These are phyloP conservation scores for Fusarium aywerte DNA, from an alignment of 2,329 filamentous ascomycete genomes.

Conservation along the genomic window DNA sequence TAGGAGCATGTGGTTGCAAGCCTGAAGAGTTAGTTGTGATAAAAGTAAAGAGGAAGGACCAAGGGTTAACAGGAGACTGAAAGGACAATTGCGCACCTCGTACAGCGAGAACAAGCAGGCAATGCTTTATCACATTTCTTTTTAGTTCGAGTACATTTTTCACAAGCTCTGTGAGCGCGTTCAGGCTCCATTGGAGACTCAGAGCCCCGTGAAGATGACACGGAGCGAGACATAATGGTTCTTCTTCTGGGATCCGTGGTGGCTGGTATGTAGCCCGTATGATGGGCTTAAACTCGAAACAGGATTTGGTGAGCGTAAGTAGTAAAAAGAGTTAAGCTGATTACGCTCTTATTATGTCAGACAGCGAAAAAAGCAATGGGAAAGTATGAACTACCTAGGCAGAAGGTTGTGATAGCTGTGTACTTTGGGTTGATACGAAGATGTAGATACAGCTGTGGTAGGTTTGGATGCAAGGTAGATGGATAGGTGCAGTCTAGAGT, in stretches of 20 bases:
- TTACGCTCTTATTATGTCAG: constrained; percentile 32
- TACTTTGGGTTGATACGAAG: neutral
- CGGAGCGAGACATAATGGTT: constrained; percentile 42
- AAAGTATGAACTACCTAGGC: constrained; percentile 15
- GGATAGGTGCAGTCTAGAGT: neutral
- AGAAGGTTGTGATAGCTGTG: neutral
- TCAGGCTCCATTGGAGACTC: constrained; percentile 48
- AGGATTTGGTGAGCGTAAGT: constrained; percentile 21
- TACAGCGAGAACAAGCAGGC: constrained; percentile 51
- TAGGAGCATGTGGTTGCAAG: constrained; percentile 50
- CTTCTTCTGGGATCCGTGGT: constrained; percentile 37
- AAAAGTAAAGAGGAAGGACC: neutral
- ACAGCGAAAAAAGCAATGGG: constrained; percentile 7
- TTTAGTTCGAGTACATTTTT: constrained; percentile 54
- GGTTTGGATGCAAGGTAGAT: neutral
- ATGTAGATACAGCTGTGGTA: neutral
- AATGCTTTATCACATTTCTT: constrained; percentile 55
- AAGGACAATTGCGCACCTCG: constrained; percentile 43
- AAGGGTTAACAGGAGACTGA: neutral
- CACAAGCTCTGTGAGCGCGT: constrained; percentile 52
- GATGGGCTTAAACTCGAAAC: constrained; percentile 6
- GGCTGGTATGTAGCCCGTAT: constrained; percentile 27
- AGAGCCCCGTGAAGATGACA: constrained; percentile 45
- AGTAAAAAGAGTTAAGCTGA: constrained; percentile 5
- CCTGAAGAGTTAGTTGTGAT: constrained; percentile 19